Conservation (phyloP, 2,329 filamentous ascomycete species). For the Lecanicillium sp. region DNA sequence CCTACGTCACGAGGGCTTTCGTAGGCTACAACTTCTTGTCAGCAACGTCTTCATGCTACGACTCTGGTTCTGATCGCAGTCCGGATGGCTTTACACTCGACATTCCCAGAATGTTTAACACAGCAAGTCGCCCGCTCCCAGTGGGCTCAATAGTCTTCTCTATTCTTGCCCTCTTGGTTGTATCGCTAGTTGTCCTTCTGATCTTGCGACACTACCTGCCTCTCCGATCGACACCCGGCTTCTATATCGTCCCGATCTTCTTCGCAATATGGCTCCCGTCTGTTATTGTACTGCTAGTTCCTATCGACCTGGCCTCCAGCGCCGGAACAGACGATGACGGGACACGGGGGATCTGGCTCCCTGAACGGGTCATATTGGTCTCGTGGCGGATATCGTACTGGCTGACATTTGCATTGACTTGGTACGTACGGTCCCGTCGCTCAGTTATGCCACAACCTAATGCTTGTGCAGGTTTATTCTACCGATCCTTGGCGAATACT, state of each 20-base stretch:
- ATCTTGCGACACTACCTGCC: conserved; percentile 87
- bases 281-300: conserved; percentile 84
- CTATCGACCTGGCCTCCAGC: conserved; percentile 89
- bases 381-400: conserved; percentile 96
- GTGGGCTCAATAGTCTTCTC: conserved; percentile 78
- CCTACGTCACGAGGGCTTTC: too few relatives aligned
- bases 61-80: neutral
- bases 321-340: conserved; percentile 65
- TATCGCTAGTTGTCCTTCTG: conserved; percentile 72
- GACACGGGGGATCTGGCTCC: conserved; percentile 80
- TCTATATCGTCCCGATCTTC: conserved; percentile 87
- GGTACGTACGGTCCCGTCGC: conserved; percentile 47
- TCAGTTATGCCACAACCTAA: conserved; percentile 13
- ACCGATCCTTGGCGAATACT: conserved; percentile 88
- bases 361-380: conserved; percentile 69
- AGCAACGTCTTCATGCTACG: too few relatives aligned
- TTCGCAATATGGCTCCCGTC: conserved; percentile 90
- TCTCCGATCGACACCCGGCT: conserved; percentile 81
- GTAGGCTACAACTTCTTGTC: neutral
- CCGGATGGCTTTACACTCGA: conserved; percentile 8
- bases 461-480: conserved; percentile 79
- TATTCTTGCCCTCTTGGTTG: conserved; percentile 61
- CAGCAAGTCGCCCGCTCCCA: conserved; percentile 50
- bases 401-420: conserved; percentile 92
- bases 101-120: conserved; percentile 43